Base-by-base conservation (phyloP, 1,139 yeast species). In the Candida smagusa region DNA sequence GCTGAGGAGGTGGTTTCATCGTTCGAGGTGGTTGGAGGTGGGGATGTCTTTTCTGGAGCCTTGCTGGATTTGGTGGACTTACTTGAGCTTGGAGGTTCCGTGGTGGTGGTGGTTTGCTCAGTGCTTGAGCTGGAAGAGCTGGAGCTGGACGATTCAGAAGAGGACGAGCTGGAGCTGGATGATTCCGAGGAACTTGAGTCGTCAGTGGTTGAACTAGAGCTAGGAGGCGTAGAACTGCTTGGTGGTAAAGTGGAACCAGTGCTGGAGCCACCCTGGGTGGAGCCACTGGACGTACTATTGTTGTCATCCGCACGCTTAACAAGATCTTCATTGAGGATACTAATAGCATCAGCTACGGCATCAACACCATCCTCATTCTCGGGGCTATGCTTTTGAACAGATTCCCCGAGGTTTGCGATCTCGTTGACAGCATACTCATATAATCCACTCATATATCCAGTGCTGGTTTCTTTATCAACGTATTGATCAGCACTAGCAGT, bases 21-120 rank as follows among this genome's bases (percentile, higher is more conserved):
- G 35, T 42, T 47, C 34, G 55, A 45, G 31, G 50, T 47, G 22
- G 52, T 44, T 38, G 45, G 33, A 16, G 50, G 44, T 29, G 40
- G 32, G 21, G 36, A 21, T 16, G 19, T 16, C 21, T 28, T 30
- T 32, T n/a, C n/a, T n/a, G n/a, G 39, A 26, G 29, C 7, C 7
- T 12, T 8, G 7, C 16, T 11, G 31, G 39, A 26, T 12, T 28
- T 31, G 22, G 39, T 38, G 21, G 41, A 36, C 6, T 39, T 35
- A n/a, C 41, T 34, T n/a, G 39, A 34, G 8, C 39, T 37, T 16
- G 19, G 19, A 4, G 19, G 19, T 16, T 16, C 19, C n/a, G 42
- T 35, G 9, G 42, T 34, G 9, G 30, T 30, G 19, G 38, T 22
- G 21, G 36, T 23, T 13, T 27, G 13, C 9, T 26, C 32, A 3